These are phyloP conservation scores for Acephala macrosclerotiorum DNA, from an alignment of 2,329 filamentous ascomycete species.

Conservation along the genomic window DNA sequence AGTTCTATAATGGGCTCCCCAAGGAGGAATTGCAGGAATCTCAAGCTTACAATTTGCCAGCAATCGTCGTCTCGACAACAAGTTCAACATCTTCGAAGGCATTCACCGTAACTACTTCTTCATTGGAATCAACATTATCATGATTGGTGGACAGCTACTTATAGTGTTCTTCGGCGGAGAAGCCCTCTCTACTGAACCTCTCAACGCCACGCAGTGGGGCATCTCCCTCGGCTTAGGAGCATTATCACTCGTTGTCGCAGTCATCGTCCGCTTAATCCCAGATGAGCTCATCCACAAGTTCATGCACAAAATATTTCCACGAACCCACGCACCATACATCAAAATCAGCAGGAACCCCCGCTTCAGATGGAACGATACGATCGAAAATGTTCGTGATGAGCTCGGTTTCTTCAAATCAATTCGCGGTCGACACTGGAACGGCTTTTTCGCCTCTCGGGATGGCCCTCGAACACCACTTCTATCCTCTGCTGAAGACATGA, in stretches of 20 bases:
- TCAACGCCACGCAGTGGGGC: conserved; percentile 85
- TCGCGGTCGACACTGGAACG: too few species aligned
- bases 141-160: conserved; percentile 88
- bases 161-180: conserved; percentile 87
- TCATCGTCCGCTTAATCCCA: conserved; percentile 82
- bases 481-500: too few species aligned
- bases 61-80: conserved; percentile 92
- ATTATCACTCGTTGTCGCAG: conserved; percentile 84
- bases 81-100: conserved; percentile 94
- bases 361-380: too few species aligned
- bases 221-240: conserved; percentile 84
- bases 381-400: too few species aligned
- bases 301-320: too few species aligned
- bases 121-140: conserved; percentile 81
- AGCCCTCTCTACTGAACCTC: conserved; percentile 70
- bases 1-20: conserved; percentile 53
- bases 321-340: too few species aligned
- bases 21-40: too few species aligned
- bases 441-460: too few species aligned
- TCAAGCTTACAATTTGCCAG: conserved; percentile 54
- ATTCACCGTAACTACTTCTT: conserved; percentile 89
- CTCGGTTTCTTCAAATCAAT: too few species aligned
- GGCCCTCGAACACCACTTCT: too few species aligned
- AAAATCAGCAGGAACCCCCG: too few species aligned
- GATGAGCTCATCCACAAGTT: too few species aligned